phyloP scores from a whole-genome alignment of 371 early-diverging fungal genomes.

The Mucor racemosus region DNA sequence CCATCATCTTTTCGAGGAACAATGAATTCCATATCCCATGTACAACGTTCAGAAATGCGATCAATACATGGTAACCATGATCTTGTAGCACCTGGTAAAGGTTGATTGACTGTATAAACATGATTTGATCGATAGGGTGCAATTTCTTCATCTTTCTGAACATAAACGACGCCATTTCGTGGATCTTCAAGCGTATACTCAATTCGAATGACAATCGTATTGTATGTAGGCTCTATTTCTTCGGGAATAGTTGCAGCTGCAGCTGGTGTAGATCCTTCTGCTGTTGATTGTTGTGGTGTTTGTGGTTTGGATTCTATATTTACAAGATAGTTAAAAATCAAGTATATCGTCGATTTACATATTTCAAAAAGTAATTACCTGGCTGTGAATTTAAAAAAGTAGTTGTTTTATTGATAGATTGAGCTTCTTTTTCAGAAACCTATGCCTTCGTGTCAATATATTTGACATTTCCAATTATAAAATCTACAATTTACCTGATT shows the following conservation, averaged over 20 bases:
- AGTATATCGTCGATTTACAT: constrained; percentile 21
- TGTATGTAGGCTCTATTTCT: constrained; percentile 28
- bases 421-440: constrained; percentile 37
- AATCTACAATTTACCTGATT: constrained; percentile 29
- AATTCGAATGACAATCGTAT: constrained; percentile 54
- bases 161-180: constrained; percentile 58
- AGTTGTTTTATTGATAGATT: constrained; percentile 25
- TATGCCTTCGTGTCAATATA: constrained; percentile 17
- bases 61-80: constrained; percentile 93
- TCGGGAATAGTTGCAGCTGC: not conserved
- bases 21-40: constrained; percentile 89
- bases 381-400: constrained; percentile 11
- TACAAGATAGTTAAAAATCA: not conserved
- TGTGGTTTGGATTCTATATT: not conserved
- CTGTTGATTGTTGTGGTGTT: constrained; percentile 5
- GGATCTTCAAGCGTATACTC: constrained; percentile 60
- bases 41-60: constrained; percentile 71
- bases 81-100: constrained; percentile 77
- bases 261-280: not conserved
- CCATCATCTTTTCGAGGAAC: constrained; percentile 59
- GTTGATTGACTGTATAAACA: constrained; percentile 80
- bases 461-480: not conserved
- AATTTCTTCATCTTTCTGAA: constrained; percentile 62
- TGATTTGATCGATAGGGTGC: constrained; percentile 67
- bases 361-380: constrained; percentile 17